Conservation (phyloP, 108 stramenopile species). For the Cyclostephanos invisitatus region DNA sequence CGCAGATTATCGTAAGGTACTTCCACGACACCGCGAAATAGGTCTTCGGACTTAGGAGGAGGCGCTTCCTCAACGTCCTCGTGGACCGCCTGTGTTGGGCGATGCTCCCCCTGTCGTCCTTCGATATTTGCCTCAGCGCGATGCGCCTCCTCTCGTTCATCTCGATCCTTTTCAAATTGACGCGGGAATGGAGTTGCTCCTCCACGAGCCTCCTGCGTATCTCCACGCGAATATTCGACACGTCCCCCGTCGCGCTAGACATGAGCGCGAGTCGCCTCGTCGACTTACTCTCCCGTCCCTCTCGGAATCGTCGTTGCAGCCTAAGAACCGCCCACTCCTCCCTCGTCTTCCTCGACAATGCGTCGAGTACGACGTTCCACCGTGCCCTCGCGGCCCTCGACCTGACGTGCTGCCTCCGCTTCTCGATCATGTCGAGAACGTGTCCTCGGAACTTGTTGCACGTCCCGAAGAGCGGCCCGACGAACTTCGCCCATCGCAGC, state of each 20-base stretch:
- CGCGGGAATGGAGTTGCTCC: conserved; percentile 22
- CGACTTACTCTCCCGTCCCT: conserved; percentile 35
- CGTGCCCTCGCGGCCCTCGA: conserved; percentile 45
- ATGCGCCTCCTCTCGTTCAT: conserved; percentile 33
- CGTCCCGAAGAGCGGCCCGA: conserved; percentile 65
- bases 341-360: conserved; percentile 28
- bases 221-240: conserved; percentile 26
- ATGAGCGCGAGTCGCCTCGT: conserved; percentile 39
- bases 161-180: conserved; percentile 32
- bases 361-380: conserved; percentile 32
- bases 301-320: conserved; percentile 61
- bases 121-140: conserved; percentile 53
- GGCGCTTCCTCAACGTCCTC: conserved; percentile 43
- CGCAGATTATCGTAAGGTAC: conserved; percentile 54
- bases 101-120: conserved; percentile 49
- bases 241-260: conserved; percentile 12
- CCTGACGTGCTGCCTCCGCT: conserved; percentile 42
- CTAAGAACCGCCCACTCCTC: conserved; percentile 51
- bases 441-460: conserved; percentile 68
- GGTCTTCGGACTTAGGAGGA: conserved; percentile 72
- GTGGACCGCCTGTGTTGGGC: conserved; percentile 24
- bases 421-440: conserved; percentile 50
- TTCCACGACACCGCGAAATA: conserved; percentile 77
- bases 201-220: conserved; percentile 36
- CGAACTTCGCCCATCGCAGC: conserved; percentile 69